Evolutionary conservation across 164 flowering plant genomes (phyloP), one percentile per base, ranked within the genome.

Genomic region (Annona squamosa): DNA sequence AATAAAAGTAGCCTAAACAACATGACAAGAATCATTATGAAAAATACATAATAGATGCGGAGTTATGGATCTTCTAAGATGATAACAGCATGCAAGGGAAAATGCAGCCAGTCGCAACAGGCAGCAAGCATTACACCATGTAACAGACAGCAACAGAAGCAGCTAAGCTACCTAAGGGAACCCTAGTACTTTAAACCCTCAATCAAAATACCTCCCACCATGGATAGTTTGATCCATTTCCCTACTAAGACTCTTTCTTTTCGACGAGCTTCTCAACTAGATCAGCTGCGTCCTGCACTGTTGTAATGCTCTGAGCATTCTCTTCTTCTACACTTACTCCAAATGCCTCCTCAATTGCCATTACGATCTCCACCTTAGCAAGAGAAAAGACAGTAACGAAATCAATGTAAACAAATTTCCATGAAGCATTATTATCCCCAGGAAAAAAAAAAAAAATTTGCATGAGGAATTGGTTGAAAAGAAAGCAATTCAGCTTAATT

Each of bases 331-430:
- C 96, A 13, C 74, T 80, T 81, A 93, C 90, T 9, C 88, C 92
- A 67, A 93, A 93, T 65, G 81, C 92, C 85, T 93, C 98, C 73
- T 91, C 98, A 1, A 93, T 87, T 66, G 89, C 93, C 98, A 91
- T 93, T 69, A 93, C 98, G 74, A 93, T 90, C 84, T 93, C 97
- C 73, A 93, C 97, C 97, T 91, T 47, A 5, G 48, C 26, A 70
- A 67, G 13, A 63, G 19, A 63, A 19, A 4, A 67, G 45, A 44
- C 13, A 67, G 13, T 44, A 41, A 43, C 42, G 69, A 13, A 44
- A 42, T 67, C 69, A 67, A 52, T 52, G 9, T 16, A 12, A 2
- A 52, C 13, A 52, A 26, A 26, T 26, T 26, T 26, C 37, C 37
- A 26, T 26, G 37, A 26, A 26, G 67, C 7, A 64, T 4, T 12